Evolutionary conservation across 2,329 filamentous ascomycete species (phyloP).

Genomic region (Aspergillus ustus): DNA sequence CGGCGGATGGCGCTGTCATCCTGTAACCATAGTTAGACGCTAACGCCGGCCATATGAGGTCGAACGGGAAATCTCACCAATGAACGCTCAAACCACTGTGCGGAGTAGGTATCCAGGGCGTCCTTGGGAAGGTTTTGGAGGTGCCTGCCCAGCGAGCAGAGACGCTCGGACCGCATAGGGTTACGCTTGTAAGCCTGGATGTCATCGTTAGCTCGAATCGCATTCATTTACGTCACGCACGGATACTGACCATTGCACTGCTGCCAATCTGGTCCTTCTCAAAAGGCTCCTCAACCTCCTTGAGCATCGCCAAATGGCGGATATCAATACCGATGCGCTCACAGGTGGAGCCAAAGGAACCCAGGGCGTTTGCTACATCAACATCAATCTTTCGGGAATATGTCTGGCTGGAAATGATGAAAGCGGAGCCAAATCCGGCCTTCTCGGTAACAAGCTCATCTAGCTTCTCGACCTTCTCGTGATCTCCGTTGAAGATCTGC

Average conservation of each 20-base stretch:
- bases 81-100: constrained; percentile 78
- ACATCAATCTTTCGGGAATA: constrained; percentile 84
- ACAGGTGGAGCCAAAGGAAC: constrained; percentile 77
- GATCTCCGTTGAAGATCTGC: constrained; percentile 67
- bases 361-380: constrained; percentile 78
- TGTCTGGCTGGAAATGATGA: constrained; percentile 72
- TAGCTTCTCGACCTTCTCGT: constrained; percentile 64
- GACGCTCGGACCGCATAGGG: constrained; percentile 61
- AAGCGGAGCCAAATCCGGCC: constrained; percentile 65
- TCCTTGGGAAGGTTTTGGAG: constrained; percentile 59
- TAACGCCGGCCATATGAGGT: neutral
- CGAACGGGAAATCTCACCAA: constrained; percentile 48
- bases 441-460: constrained; percentile 68
- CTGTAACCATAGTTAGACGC: constrained; percentile 22
- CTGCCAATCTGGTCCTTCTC: constrained; percentile 78
- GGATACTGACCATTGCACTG: constrained; percentile 56
- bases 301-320: constrained; percentile 72
- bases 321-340: constrained; percentile 77
- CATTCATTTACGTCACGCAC: neutral
- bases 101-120: constrained; percentile 68
- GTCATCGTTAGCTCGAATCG: constrained; percentile 28
- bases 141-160: constrained; percentile 63
- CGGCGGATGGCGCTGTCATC: constrained; percentile 74
- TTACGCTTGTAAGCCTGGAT: constrained; percentile 69
- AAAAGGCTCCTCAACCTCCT: constrained; percentile 86